Evolutionary conservation across 371 early-diverging fungal species (phyloP).

Genomic region (Syncephalastrum contaminatum): DNA sequence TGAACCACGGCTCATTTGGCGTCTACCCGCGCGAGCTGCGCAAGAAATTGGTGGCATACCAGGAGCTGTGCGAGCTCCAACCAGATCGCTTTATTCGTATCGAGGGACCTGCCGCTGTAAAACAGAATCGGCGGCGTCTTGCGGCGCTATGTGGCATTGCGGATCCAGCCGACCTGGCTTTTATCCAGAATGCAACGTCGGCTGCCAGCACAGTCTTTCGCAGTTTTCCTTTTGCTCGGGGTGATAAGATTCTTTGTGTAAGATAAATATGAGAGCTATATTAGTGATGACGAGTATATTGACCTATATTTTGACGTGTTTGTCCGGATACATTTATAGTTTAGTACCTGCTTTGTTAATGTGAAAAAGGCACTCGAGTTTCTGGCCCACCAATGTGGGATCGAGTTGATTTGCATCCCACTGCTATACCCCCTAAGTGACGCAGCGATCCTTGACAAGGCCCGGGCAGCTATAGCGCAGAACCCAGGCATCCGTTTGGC

Average conservation of each 20-base stretch:
- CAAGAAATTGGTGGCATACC: slow-evolving; percentile 7
- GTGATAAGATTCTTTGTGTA: slow-evolving; percentile 41
- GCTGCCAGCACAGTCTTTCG: slow-evolving; percentile 41
- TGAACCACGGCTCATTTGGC: slow-evolving; percentile 50
- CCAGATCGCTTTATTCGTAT: slow-evolving; percentile 16
- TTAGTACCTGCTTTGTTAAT: no score
- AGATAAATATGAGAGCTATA: no score
- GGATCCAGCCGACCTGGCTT: slow-evolving; percentile 34
- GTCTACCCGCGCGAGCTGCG: slow-evolving; percentile 9
- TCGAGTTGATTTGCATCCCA: no score
- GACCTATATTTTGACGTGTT: no score
- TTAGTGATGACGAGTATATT: no score
- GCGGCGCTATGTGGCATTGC: slow-evolving; percentile 28
- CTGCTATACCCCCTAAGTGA: no score
- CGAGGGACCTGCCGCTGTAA: slow-evolving; percentile 10
- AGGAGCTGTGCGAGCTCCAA: slow-evolving; percentile 10
- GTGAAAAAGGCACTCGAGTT: no score
- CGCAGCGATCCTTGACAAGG: no score
- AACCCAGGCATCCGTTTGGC: slow-evolving; percentile 21
- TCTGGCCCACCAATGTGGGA: no score
- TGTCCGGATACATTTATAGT: no score
- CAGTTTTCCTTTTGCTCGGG: slow-evolving; percentile 36
- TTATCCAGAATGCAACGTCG: slow-evolving; percentile 40
- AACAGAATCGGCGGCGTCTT: slow-evolving; percentile 12
- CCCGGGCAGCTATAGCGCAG: no score